Conservation (phyloP, 1,139 yeast genomes). For the Nakaseomyces glabratus region DNA sequence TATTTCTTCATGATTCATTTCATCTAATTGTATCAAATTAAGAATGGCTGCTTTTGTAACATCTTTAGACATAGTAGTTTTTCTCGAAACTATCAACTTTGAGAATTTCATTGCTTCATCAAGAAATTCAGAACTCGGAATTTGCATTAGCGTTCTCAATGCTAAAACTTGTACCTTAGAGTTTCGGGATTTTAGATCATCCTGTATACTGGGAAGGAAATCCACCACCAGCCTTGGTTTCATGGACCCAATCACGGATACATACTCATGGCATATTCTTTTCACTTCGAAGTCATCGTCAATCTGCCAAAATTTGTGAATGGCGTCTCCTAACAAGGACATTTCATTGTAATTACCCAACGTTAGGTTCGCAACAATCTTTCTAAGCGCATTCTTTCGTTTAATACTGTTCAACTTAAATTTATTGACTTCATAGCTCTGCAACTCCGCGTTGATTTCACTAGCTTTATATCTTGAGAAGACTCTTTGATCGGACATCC, state of each 20-base stretch:
- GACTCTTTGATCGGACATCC: conserved; percentile 28
- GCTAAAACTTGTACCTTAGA: conserved; percentile 46
- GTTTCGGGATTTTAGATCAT: conserved; percentile 41
- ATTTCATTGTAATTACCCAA: conserved; percentile 68
- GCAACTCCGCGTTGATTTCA: conserved; percentile 32
- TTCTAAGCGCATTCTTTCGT: conserved; percentile 57
- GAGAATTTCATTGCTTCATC: conserved; percentile 38
- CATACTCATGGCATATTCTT: conserved; percentile 54
- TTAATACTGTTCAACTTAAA: conserved; percentile 29
- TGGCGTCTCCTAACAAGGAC: conserved; percentile 56
- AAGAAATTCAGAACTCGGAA: conserved; percentile 47
- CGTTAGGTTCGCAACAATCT: conserved; percentile 74
- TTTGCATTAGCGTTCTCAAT: conserved; percentile 52
- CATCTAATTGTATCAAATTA: conserved; percentile 62
- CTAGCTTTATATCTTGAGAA: conserved; percentile 28
- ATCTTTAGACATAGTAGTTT: conserved; percentile 35
- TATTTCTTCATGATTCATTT: conserved; percentile 38
- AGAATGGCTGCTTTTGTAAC: conserved; percentile 65
- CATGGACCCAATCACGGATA: conserved; percentile 51
- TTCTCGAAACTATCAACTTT: background rate
- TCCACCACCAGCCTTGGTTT: conserved; percentile 48
- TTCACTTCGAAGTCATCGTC: conserved; percentile 62
- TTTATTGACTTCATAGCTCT: conserved; percentile 31
- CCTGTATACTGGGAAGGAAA: conserved; percentile 47
- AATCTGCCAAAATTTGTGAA: conserved; percentile 49